Evolutionary conservation across 2,329 filamentous ascomycete genomes (phyloP), one percentile per base, ranked within the genome.

Genomic region (Coleophoma eucalyptorum): DNA sequence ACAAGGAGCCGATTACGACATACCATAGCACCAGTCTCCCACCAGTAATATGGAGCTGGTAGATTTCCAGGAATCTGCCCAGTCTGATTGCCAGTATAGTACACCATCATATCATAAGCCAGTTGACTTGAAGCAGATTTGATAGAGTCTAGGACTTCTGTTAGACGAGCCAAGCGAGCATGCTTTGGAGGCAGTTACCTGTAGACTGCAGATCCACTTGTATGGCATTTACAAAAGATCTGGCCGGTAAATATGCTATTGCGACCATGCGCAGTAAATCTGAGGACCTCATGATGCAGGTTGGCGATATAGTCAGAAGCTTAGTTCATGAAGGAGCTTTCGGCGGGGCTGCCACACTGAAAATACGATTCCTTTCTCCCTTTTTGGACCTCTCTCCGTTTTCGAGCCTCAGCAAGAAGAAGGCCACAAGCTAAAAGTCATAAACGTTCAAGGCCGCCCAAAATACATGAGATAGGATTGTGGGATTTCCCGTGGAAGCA

Each of bases 21-120:
- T 26, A 26, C 26, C 74, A 92, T 83, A 50, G 87, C 87, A 48
- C 88, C 88, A 11, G 91, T 79, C 59, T 79, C 76, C 77, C 77
- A 80, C 77, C 76, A 81, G 60, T 77, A 79, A 59, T 78, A 79
- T 16, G 79, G 79, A 15, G 65, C 62, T 3, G 75, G 75, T n/a
- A 80, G 70, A 50, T 78, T 68, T 43, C 79, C 79, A 8, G 76
- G 77, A 18, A 74, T 74, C 8, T 70, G 68, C 15, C 75, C 76
- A 1, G 76, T 72, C 43, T 71, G 58, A 53, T 81, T 78, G 16
- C 79, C 79, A 37, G 66, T 68, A 61, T 82, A 82, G 57, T 73
- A 77, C 16, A 62, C 62, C 67, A 80, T 72, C 68, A 80, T 73
- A 43, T 75, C 73, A 51, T 73, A 67, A 4, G 76, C 76, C 18